Percentiles rank a stretch among this genome's conserved stretches.
These are phyloP conservation scores for Cyphellophora europaea DNA, from an alignment of 2,329 filamentous ascomycete species.

Conservation along the genomic window DNA sequence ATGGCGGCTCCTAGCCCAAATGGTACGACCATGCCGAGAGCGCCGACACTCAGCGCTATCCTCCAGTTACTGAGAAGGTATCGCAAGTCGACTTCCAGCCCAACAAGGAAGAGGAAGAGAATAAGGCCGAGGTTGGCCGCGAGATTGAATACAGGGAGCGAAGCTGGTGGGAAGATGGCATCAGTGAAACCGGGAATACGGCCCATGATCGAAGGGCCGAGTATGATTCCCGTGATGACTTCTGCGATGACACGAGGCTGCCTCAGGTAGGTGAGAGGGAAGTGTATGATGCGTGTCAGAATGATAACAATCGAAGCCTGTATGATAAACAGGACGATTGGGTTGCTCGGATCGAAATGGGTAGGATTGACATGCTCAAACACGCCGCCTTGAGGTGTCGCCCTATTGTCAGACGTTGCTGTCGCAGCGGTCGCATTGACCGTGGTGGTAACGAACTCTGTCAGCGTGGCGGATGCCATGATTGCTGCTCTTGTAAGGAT, in stretches of 20 bases:
- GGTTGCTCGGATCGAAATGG: slow-evolving; percentile 59
- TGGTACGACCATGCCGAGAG: slow-evolving; percentile 70
- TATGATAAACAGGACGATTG: slow-evolving; percentile 67
- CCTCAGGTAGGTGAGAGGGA: slow-evolving; percentile 64
- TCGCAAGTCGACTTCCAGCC: slow-evolving; percentile 74
- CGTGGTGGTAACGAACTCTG: slow-evolving; percentile 14
- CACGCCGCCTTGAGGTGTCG: slow-evolving; percentile 55
- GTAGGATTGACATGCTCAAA: slow-evolving; percentile 63
- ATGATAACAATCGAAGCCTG: slow-evolving; percentile 65
- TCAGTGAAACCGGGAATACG: slow-evolving; percentile 68
- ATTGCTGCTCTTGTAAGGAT: background rate
- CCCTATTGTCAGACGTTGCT: slow-evolving; percentile 24
- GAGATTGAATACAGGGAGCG: slow-evolving; percentile 65
- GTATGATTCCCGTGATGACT: slow-evolving; percentile 72
- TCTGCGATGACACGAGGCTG: slow-evolving; percentile 79
- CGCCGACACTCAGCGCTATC: slow-evolving; percentile 65
- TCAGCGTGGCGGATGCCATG: slow-evolving; percentile 16
- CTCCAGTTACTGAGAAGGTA: slow-evolving; percentile 73
- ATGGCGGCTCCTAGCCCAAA: slow-evolving; percentile 76
- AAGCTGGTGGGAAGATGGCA: slow-evolving; percentile 66
- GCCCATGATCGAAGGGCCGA: slow-evolving; percentile 83
- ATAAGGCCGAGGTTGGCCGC: slow-evolving; percentile 78
- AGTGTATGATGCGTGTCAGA: slow-evolving; percentile 65
- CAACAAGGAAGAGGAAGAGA: slow-evolving; percentile 79
- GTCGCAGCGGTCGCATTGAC: slow-evolving; percentile 11